Percentiles rank a stretch among this genome's conserved stretches.
phyloP scores from a whole-genome alignment of 176 grass and related monocot species.

The Raddia distichophylla region DNA sequence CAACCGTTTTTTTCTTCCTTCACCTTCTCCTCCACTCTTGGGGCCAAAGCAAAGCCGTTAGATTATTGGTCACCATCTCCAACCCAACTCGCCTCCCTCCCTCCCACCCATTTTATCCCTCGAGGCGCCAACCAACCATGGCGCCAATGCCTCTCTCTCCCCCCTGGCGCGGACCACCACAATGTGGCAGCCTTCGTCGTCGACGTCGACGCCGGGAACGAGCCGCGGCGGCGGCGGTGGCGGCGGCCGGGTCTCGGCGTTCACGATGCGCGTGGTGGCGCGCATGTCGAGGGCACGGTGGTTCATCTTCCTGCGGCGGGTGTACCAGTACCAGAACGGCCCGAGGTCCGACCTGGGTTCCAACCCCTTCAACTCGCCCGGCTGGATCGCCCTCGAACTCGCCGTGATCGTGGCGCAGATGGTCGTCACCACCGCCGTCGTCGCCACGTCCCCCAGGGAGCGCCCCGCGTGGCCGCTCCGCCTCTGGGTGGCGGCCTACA shows the following conservation, averaged over 20 bases:
- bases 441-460: constrained; percentile 59
- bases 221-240: not conserved
- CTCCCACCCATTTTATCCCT: constrained; percentile 57
- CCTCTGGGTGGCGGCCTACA: constrained; percentile 86
- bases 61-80: constrained; percentile 91
- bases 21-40: constrained; percentile 62
- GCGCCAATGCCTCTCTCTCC: constrained; percentile 36
- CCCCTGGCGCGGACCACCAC: constrained; percentile 1
- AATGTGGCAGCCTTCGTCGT: constrained; percentile 41
- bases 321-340: constrained; percentile 96
- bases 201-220: not conserved
- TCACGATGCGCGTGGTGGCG: constrained; percentile 62
- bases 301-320: constrained; percentile 89
- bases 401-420: constrained; percentile 63
- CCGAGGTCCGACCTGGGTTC: constrained; percentile 84
- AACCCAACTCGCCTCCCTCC: constrained; percentile 47
- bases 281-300: constrained; percentile 79
- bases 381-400: constrained; percentile 79
- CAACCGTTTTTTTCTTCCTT: constrained; percentile 52
- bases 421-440: constrained; percentile 47
- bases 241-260: constrained; percentile 31
- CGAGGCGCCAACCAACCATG: constrained; percentile 37
- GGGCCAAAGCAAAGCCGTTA: constrained; percentile 94
- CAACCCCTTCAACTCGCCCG: constrained; percentile 88
- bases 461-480: constrained; percentile 83